Evolutionary conservation across 257 asterid genomes (phyloP).

Genomic region (Coffea canephora): DNA sequence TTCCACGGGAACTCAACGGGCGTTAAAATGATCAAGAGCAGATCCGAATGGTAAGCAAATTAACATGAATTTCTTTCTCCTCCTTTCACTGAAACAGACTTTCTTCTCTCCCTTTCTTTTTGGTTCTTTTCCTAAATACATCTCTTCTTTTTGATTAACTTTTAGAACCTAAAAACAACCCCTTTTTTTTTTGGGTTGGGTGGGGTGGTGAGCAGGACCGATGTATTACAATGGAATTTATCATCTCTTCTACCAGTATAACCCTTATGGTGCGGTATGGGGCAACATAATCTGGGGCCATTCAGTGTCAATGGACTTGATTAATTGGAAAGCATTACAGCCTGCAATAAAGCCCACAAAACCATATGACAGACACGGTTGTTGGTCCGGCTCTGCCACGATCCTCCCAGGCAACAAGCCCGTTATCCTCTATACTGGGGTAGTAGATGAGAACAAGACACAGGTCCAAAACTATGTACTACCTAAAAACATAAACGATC

Average conservation of each 20-base stretch:
- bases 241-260: conserved; percentile 52
- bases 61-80: neutral
- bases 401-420: conserved; percentile 40
- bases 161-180: too few relatives aligned
- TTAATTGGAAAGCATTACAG: conserved; percentile 40
- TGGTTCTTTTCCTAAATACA: too few relatives aligned
- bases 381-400: conserved; percentile 59
- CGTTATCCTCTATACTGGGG: conserved; percentile 47
- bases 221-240: conserved; percentile 48
- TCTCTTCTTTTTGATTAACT: neutral
- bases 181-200: too few relatives aligned
- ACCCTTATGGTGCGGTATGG: conserved; percentile 49
- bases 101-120: neutral
- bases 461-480: conserved; percentile 52
- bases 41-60: conserved; percentile 42
- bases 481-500: conserved; percentile 43
- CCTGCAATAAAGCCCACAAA: conserved; percentile 41
- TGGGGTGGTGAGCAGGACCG: conserved; percentile 28
- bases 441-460: conserved; percentile 25
- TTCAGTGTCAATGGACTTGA: conserved; percentile 44
- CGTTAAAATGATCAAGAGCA: conserved; percentile 20
- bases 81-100: neutral
- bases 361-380: conserved; percentile 38
- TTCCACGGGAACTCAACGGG: neutral
- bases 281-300: conserved; percentile 52